Evolutionary conservation across 345 rosid species (phyloP).

Genomic region (Pistacia vera): DNA sequence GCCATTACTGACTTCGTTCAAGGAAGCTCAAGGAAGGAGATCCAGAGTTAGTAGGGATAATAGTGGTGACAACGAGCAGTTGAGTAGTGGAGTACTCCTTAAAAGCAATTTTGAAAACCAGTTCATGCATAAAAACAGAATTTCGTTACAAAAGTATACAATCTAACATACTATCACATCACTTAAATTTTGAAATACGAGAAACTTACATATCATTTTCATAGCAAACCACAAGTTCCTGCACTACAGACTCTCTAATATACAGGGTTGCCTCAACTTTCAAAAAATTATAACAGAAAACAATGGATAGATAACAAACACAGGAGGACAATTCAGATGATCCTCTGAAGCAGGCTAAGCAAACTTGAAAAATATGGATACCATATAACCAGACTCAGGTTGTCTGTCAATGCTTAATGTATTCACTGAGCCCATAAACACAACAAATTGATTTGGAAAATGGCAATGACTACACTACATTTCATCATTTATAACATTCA

Average conservation of each 20-base stretch:
- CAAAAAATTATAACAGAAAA: neutral
- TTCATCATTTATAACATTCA: neutral
- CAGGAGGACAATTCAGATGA: neutral
- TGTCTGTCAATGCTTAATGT: neutral
- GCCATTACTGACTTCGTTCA: slow-evolving; percentile 21
- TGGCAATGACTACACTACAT: neutral
- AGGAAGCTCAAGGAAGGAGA: slow-evolving; percentile 18
- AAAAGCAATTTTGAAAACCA: too few species aligned
- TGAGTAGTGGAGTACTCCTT: too few species aligned
- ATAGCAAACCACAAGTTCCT: neutral
- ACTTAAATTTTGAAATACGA: neutral
- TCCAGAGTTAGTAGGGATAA: slow-evolving; percentile 10
- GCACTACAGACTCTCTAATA: neutral
- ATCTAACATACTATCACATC: neutral
- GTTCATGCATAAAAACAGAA: too few species aligned
- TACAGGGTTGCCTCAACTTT: neutral
- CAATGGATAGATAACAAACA: neutral
- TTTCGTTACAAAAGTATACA: neutral
- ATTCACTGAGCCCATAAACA: neutral
- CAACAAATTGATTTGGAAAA: neutral
- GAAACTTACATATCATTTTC: neutral
- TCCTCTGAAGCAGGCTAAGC: neutral
- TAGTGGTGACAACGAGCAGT: too few species aligned
- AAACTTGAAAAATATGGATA: neutral
- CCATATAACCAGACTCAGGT: neutral